Evolutionary conservation across 1,139 yeast genomes (phyloP), one percentile per base, ranked within the genome.

Genomic region (Cylindricascospora bacillispora): DNA sequence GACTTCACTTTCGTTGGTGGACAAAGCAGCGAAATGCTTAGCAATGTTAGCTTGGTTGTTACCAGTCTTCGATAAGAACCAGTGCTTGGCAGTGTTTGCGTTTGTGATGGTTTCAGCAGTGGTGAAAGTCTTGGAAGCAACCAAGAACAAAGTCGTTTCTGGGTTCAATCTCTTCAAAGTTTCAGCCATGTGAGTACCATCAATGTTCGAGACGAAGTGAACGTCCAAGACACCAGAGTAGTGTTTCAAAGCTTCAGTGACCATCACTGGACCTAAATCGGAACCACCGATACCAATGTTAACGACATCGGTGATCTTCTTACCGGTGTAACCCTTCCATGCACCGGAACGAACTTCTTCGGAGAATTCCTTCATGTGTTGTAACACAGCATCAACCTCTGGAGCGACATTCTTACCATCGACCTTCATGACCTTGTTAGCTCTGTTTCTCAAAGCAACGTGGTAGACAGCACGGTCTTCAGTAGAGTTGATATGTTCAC

Each of bases 281-380:
- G 97, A 85, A 45, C 98, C 98, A 55, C 98, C 98, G 56, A 89
- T 89, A 62, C 98, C 98, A 52, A 89, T 82, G 69, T 89, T 89
- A 53, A 89, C 97, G 36, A 89, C 76, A 54, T 85, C 93, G 47
- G 92, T 80, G 60, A 89, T 89, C 47, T 68, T 63, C 70, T 85
- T 85, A 47, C 97, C 97, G 43, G 95, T 76, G 70, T 81, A 89
- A 57, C 98, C 98, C 50, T 74, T 83, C 95, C 97, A 86, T 44
- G 65, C 69, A 48, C 98, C 98, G 27, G 89, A 75, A 60, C 98
- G 78, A 39, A 89, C 78, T 44, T 70, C 66, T 40, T 82, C 82
- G 34, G 93, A 74, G 65, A 89, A 89, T 59, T 86, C 94, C 66
- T 81, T 81, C 89, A 89, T 85, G 71, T 89, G 98, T 49, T 76